phyloP scores from a whole-genome alignment of 371 early-diverging fungal species.

The Paraphysoderma sedebokerense region DNA sequence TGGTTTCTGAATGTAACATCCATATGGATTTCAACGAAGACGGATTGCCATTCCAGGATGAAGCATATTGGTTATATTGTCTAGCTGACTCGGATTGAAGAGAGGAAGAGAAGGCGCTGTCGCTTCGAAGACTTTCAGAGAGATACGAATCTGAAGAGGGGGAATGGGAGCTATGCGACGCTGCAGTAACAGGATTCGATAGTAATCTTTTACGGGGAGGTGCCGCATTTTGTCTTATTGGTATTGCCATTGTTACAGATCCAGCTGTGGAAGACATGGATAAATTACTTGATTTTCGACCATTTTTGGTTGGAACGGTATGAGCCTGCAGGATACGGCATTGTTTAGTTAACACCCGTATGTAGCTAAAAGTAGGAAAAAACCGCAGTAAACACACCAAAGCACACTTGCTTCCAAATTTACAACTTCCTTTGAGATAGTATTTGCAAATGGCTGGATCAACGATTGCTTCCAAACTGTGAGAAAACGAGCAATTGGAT shows the following conservation, averaged over 20 bases:
- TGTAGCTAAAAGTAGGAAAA: slow-evolving; percentile 9
- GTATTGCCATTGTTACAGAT: neutral
- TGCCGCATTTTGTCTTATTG: slow-evolving; percentile 1
- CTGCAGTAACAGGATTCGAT: too few species aligned
- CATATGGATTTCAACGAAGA: too few species aligned
- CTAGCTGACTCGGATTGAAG: too few species aligned
- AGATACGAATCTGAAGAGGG: too few species aligned
- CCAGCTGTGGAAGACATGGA: neutral
- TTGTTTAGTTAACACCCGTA: slow-evolving; percentile 10
- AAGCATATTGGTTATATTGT: too few species aligned
- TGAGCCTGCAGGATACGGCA: neutral
- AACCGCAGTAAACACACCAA: slow-evolving; percentile 33
- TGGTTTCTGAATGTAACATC: too few species aligned
- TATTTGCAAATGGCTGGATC: slow-evolving; percentile 52
- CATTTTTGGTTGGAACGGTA: neutral
- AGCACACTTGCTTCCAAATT: slow-evolving; percentile 61
- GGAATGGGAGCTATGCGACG: too few species aligned
- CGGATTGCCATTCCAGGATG: too few species aligned
- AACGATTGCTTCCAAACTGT: slow-evolving; percentile 35
- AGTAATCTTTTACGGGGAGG: neutral
- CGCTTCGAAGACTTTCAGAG: too few species aligned
- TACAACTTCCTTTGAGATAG: slow-evolving; percentile 60
- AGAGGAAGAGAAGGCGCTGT: too few species aligned
- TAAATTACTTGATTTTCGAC: neutral
- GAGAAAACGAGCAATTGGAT: slow-evolving; percentile 56